Percentiles rank a stretch among this genome's conserved stretches.
phyloP scores from a whole-genome alignment of 495 filamentous ascomycete species.

The Pseudomonodictys pantanalensis region DNA sequence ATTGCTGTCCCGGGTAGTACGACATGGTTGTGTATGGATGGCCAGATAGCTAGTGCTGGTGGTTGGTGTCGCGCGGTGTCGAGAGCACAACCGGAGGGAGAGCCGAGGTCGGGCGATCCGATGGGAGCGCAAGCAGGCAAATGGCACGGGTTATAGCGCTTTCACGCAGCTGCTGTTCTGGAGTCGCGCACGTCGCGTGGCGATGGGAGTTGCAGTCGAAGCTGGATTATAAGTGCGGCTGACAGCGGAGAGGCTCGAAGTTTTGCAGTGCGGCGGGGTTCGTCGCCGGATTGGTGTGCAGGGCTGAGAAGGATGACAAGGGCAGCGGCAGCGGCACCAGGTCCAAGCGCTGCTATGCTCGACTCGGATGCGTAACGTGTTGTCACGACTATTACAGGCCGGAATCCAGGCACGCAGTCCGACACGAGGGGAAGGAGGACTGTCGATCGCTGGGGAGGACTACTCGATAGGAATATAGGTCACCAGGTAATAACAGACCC shows the following conservation, averaged over 20 bases:
- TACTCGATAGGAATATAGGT: neutral
- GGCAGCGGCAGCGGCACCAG: neutral
- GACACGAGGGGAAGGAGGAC: neutral
- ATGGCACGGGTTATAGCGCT: neutral
- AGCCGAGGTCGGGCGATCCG: neutral
- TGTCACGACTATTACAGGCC: no score
- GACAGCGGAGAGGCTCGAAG: constrained; percentile 7
- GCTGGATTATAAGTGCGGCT: constrained; percentile 15
- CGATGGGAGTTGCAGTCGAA: neutral
- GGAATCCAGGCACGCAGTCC: no score
- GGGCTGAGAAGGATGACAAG: constrained; percentile 13
- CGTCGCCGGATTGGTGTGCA: neutral
- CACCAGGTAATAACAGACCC: neutral
- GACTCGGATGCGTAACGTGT: neutral
- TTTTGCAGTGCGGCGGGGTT: neutral
- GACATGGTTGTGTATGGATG: constrained; percentile 36
- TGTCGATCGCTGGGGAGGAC: neutral
- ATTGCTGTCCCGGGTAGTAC: constrained; percentile 41
- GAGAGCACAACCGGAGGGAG: neutral
- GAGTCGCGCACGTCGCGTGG: neutral
- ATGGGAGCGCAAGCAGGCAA: neutral
- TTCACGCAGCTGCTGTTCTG: neutral
- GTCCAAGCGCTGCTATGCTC: neutral
- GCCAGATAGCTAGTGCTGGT: neutral
- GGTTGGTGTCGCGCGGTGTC: neutral